Evolutionary conservation across 2,329 filamentous ascomycete genomes (phyloP).

Genomic region (Nemania bipapillata): DNA sequence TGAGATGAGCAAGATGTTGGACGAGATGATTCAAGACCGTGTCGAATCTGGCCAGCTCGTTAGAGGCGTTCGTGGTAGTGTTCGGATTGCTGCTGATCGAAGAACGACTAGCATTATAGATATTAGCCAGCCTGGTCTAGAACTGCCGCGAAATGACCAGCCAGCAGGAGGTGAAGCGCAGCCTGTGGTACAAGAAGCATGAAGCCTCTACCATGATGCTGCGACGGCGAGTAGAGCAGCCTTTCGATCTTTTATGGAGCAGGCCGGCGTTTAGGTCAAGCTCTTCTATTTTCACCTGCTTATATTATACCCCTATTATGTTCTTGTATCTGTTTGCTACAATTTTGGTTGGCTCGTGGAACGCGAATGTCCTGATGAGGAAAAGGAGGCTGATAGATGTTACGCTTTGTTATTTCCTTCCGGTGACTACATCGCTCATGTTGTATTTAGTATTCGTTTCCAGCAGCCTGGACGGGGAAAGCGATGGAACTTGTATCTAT

Average conservation of each 20-base stretch:
- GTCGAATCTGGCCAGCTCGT: constrained; percentile 80
- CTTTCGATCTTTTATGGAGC: constrained; percentile 46
- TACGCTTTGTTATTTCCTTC: constrained; percentile 38
- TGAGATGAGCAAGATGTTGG: constrained; percentile 91
- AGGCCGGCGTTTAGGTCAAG: constrained; percentile 48
- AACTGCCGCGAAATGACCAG: constrained; percentile 56
- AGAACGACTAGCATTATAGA: constrained; percentile 55
- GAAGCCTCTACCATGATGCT: constrained; percentile 36
- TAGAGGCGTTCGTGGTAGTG: constrained; percentile 73
- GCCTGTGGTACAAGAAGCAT: constrained; percentile 45
- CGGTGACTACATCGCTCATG: constrained; percentile 39
- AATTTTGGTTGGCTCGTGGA: constrained; percentile 45
- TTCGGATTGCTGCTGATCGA: constrained; percentile 65
- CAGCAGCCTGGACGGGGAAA: constrained; percentile 12
- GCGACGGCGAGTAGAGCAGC: constrained; percentile 42
- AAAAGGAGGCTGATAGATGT: constrained; percentile 44
- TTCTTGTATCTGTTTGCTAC: constrained; percentile 53
- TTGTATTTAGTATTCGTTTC: constrained; percentile 40
- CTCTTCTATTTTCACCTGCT: constrained; percentile 50
- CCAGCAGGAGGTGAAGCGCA: constrained; percentile 41
- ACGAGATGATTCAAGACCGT: constrained; percentile 94
- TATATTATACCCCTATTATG: constrained; percentile 55
- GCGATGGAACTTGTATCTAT: constrained; percentile 37
- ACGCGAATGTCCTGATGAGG: constrained; percentile 49
- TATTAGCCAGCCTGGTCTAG: constrained; percentile 49